Percentiles rank a stretch among this genome's conserved stretches.
Conservation (phyloP, 306 rosid genomes). For the Vigna trinervia region DNA sequence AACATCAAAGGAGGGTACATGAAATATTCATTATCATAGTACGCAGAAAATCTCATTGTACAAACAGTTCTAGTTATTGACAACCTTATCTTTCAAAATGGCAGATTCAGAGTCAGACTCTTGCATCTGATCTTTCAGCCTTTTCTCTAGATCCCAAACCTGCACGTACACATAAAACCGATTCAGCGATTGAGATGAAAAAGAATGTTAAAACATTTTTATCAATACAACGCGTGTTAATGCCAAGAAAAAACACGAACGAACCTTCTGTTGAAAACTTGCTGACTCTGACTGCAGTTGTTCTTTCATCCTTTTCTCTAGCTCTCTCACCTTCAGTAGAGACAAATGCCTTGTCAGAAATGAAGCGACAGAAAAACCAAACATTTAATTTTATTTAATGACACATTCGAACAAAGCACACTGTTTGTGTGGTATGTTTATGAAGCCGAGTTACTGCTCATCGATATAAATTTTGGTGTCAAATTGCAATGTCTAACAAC, state of each 20-base stretch:
- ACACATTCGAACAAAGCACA: not conserved
- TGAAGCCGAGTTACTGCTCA: not conserved
- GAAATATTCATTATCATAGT: constrained; percentile 27
- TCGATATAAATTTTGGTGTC: constrained; percentile 4
- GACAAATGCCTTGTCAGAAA: constrained; percentile 26
- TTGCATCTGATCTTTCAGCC: constrained; percentile 67
- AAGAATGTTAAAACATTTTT: not conserved
- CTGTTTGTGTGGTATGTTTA: not conserved
- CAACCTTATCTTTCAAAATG: constrained; percentile 74
- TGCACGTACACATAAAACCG: constrained; percentile 40
- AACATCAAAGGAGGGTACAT: constrained; percentile 4
- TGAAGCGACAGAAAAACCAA: not conserved
- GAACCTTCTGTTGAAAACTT: constrained; percentile 69
- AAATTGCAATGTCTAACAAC: constrained; percentile 28
- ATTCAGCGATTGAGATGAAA: constrained; percentile 21
- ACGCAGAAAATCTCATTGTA: not conserved
- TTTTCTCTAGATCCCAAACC: constrained; percentile 78
- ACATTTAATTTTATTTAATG: not conserved
- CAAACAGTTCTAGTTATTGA: constrained; percentile 19
- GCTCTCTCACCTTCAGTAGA: constrained; percentile 71
- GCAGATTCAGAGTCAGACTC: constrained; percentile 66
- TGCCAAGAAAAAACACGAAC: constrained; percentile 4
- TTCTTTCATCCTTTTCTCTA: constrained; percentile 72
- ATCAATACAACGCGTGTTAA: not conserved
- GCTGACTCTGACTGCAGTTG: constrained; percentile 65